Base-by-base conservation (phyloP, 192 early-diverging fungal species). In the Diversispora eburnea region DNA sequence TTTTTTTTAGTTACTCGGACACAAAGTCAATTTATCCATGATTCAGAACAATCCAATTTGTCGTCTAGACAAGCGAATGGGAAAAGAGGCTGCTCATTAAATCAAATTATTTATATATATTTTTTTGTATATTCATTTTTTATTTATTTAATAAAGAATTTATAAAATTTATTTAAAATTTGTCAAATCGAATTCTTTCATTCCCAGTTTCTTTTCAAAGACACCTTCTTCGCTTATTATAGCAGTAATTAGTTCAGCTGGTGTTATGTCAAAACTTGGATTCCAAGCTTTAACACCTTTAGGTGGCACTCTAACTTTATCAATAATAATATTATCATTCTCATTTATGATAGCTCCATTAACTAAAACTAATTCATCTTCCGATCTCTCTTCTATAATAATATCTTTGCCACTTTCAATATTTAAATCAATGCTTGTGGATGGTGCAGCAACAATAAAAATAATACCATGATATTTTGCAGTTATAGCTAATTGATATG, bases 381-480 rank as follows among this genome's bases (percentile, higher is more conserved):
- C 82, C 17, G 85, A 77, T 6, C 96, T 84, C 76, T 96, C 88
- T 82, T 94, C 97, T 83, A 99, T 95, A 5, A 84, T 85, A 77
- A 99, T 98, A 8, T 85, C 87, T 42, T 80, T 77, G 7, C 97
- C 97, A 8, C 75, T 82, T 0, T 70, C 56, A 7, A 90, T 86
- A 3, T 77, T 78, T 74, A 98, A 78, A 84, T 99, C 97, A 58
- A 99, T 89, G 2, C 92, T 92, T 3, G 95, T 97, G 0, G 88
- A 84, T 6, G 97, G 97, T 0, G 97, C 97, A n/a, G 97, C 96
- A 1, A 99, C 97, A 62, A 99, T 91, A 75, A 99, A 98, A 20
- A 84, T 86, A 5, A 95, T 85, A 17, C 84, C 84, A 77, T 98
- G 95, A 79, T 89, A 87, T 56, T 83, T 84, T 9, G 97, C 97